phyloP scores from a whole-genome alignment of 2,329 filamentous ascomycete species.

The Colletotrichum sp. region DNA sequence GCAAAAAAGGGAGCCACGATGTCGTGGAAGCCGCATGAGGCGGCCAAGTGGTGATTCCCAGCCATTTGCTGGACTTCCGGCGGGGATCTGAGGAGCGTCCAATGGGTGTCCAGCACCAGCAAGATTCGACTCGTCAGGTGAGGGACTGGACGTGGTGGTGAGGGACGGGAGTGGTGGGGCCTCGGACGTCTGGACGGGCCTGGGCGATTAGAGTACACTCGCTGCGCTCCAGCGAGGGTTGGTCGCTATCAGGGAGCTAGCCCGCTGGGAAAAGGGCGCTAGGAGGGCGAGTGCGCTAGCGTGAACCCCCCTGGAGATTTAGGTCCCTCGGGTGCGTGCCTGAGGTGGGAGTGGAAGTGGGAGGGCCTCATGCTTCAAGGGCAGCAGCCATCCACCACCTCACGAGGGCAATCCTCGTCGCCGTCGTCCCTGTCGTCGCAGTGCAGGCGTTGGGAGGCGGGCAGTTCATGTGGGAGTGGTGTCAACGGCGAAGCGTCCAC shows the following conservation, averaged over 20 bases:
- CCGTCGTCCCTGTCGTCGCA: not conserved
- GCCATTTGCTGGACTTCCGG: not conserved
- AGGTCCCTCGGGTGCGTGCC: not conserved
- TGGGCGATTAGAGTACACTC: not conserved
- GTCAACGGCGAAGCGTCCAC: not conserved
- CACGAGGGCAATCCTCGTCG: not conserved
- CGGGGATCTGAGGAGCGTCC: not conserved
- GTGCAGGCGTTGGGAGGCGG: not conserved
- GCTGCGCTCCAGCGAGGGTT: not conserved
- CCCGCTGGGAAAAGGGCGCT: not conserved
- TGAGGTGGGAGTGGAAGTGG: not conserved
- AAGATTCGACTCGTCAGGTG: not conserved
- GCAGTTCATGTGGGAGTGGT: not conserved
- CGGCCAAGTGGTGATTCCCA: not conserved
- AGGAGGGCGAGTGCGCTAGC: conserved; percentile 1
- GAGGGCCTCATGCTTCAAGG: not conserved
- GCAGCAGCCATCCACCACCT: not conserved
- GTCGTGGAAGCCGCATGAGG: not conserved
- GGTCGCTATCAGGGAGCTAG: not conserved
- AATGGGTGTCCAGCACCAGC: not conserved
- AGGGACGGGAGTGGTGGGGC: not conserved
- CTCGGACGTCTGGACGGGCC: not conserved
- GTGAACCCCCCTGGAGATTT: conserved; percentile 5
- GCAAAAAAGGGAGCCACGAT: not conserved
- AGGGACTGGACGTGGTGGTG: not conserved